Evolutionary conservation across 2,329 filamentous ascomycete genomes (phyloP).

Genomic region (Myriosclerotinia duriaeana): DNA sequence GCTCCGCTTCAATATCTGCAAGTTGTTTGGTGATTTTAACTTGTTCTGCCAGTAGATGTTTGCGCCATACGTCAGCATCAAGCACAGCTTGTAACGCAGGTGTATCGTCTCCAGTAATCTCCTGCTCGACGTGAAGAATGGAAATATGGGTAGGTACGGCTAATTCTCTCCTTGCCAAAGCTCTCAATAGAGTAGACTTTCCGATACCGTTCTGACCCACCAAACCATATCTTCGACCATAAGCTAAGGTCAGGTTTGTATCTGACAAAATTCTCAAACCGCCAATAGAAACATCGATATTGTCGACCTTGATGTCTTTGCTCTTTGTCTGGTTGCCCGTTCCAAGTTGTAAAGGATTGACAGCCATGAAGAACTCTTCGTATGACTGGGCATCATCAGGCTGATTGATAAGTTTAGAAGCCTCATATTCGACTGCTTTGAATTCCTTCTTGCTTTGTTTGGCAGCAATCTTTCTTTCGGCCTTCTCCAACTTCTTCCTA

Average conservation of each 20-base stretch:
- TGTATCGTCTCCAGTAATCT: slow-evolving; percentile 95
- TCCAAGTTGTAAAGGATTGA: slow-evolving; percentile 92
- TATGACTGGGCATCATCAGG: slow-evolving; percentile 85
- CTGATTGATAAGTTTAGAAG: slow-evolving; percentile 82
- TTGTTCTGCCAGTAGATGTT: slow-evolving; percentile 88
- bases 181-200: slow-evolving; percentile 91
- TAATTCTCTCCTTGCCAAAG: slow-evolving; percentile 88
- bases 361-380: slow-evolving; percentile 99
- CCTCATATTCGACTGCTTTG: slow-evolving; percentile 98
- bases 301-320: slow-evolving; percentile 98
- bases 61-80: slow-evolving; percentile 97
- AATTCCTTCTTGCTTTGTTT: slow-evolving; percentile 98
- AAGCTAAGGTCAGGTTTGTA: slow-evolving; percentile 84
- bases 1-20: slow-evolving; percentile 72
- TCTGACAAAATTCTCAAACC: slow-evolving; percentile 87
- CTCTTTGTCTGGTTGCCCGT: slow-evolving; percentile 74
- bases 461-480: slow-evolving; percentile 92
- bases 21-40: slow-evolving; percentile 78
- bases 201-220: slow-evolving; percentile 99
- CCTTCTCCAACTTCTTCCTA: slow-evolving; percentile 98
- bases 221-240: slow-evolving; percentile 91
- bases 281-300: slow-evolving; percentile 89
- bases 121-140: slow-evolving; percentile 98
- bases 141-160: slow-evolving; percentile 96
- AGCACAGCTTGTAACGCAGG: slow-evolving; percentile 91